A percentile compares a stretch with the other conserved stretches of the same genome.
Conservation (phyloP, 75 land plant genomes). For the Picea glauca region DNA sequence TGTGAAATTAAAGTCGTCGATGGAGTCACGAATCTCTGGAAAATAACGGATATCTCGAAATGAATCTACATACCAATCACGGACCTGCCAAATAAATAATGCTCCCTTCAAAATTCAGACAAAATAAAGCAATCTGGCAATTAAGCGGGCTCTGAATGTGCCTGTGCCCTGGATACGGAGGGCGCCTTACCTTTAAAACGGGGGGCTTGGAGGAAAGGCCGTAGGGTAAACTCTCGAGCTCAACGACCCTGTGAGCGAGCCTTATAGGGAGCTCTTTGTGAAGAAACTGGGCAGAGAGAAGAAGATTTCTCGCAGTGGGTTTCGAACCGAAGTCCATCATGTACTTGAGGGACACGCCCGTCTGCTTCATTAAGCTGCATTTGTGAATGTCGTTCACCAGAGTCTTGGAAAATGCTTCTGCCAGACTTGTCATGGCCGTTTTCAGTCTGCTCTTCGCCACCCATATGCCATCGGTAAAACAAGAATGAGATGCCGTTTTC, state of each 20-base stretch:
- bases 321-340: constrained; percentile 93
- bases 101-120: too few relatives aligned
- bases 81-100: constrained; percentile 39
- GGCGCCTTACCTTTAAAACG: constrained; percentile 58
- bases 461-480: too few relatives aligned
- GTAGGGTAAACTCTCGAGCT: constrained; percentile 80
- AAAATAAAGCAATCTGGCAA: too few relatives aligned
- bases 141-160: too few relatives aligned
- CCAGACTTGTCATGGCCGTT: too few relatives aligned
- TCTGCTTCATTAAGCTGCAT: not conserved
- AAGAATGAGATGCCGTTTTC: too few relatives aligned
- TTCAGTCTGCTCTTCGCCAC: too few relatives aligned
- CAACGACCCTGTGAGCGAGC: constrained; percentile 81
- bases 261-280: constrained; percentile 93
- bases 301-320: constrained; percentile 57
- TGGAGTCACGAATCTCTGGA: constrained; percentile 63
- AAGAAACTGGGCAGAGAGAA: constrained; percentile 84
- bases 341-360: constrained; percentile 85
- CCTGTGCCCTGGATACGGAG: too few relatives aligned
- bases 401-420: too few relatives aligned
- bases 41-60: constrained; percentile 82
- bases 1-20: not conserved
- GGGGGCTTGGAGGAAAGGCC: constrained; percentile 73
- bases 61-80: constrained; percentile 94
- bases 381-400: too few relatives aligned